Percentiles rank a stretch among this genome's conserved stretches.
Evolutionary conservation across 371 early-diverging fungal genomes (phyloP).

Genomic region (Dinochytrium kinnereticum): DNA sequence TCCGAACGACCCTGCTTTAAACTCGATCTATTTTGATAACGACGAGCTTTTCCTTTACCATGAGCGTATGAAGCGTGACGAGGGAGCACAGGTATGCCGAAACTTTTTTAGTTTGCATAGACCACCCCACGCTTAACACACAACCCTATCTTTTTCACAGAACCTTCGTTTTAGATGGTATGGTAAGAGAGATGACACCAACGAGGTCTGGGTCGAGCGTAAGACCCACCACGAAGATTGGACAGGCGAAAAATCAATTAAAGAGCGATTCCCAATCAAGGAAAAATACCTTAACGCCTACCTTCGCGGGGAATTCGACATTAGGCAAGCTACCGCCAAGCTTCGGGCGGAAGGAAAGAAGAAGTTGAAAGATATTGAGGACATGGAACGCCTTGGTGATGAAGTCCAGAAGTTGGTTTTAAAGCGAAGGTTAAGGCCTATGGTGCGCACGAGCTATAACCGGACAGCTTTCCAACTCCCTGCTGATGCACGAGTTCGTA

Average conservation of each 20-base stretch:
- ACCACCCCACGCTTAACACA: constrained; percentile 9
- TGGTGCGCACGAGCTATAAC: constrained; percentile 62
- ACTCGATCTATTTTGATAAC: constrained; percentile 65
- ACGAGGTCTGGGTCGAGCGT: constrained; percentile 61
- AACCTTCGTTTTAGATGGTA: constrained; percentile 60
- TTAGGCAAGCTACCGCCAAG: constrained; percentile 27
- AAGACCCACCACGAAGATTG: constrained; percentile 63
- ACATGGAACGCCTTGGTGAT: constrained; percentile 50
- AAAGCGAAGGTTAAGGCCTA: constrained; percentile 48
- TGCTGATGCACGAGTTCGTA: constrained; percentile 55
- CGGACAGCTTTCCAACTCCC: constrained; percentile 67
- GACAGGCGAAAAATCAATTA: constrained; percentile 58
- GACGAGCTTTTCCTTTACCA: constrained; percentile 52
- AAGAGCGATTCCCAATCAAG: constrained; percentile 60
- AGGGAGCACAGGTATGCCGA: constrained; percentile 54
- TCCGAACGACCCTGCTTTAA: constrained; percentile 54
- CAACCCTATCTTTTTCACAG: too few relatives aligned
- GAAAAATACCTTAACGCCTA: constrained; percentile 54
- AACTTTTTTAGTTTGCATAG: not conserved
- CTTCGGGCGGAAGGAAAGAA: constrained; percentile 50
- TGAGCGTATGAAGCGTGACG: constrained; percentile 51
- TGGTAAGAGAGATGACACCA: constrained; percentile 37
- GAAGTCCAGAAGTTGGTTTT: constrained; percentile 56
- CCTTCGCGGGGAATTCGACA: constrained; percentile 52
- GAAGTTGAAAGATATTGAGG: constrained; percentile 45